phyloP scores from a whole-genome alignment of 2,329 filamentous ascomycete species.

The Aspergillus udagawae region DNA sequence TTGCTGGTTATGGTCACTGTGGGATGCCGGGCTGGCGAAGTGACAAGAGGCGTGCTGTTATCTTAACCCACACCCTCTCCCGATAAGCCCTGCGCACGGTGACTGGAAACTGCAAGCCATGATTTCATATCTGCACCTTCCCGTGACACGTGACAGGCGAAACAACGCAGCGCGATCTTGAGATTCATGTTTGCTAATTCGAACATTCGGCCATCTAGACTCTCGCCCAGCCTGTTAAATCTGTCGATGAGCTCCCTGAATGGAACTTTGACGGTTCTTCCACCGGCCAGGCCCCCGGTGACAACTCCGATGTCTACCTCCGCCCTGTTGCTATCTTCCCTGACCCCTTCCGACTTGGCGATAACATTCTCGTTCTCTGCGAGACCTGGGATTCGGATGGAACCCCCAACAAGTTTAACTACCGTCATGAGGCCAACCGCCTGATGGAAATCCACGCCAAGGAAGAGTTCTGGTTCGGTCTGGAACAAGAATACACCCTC shows the following conservation, averaged over 20 bases:
- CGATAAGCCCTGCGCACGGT: slow-evolving; percentile 28
- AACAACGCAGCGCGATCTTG: not conserved
- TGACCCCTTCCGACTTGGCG: slow-evolving; percentile 82
- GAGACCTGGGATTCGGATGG: slow-evolving; percentile 95
- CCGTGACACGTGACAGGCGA: slow-evolving; percentile 24
- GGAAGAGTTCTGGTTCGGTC: slow-evolving; percentile 92
- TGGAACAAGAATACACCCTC: slow-evolving; percentile 96
- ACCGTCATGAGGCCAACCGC: slow-evolving; percentile 84
- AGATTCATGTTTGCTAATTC: not conserved
- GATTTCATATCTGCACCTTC: slow-evolving; percentile 21
- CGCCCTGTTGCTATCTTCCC: slow-evolving; percentile 84
- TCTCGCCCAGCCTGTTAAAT: slow-evolving; percentile 54
- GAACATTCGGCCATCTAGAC: slow-evolving; percentile 47
- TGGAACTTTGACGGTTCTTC: slow-evolving; percentile 89
- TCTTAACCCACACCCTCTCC: slow-evolving; percentile 6
- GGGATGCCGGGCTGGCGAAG: not conserved
- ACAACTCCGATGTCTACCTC: slow-evolving; percentile 97
- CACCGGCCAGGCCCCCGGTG: slow-evolving; percentile 84
- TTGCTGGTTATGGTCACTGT: too few relatives aligned
- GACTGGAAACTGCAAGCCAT: slow-evolving; percentile 15
- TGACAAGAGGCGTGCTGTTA: not conserved
- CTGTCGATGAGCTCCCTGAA: slow-evolving; percentile 65
- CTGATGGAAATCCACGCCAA: slow-evolving; percentile 83
- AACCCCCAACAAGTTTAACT: slow-evolving; percentile 97
- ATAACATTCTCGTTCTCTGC: slow-evolving; percentile 90